Base-by-base conservation (phyloP, 441 rosid genomes). In the Gossypium gossypioides region DNA sequence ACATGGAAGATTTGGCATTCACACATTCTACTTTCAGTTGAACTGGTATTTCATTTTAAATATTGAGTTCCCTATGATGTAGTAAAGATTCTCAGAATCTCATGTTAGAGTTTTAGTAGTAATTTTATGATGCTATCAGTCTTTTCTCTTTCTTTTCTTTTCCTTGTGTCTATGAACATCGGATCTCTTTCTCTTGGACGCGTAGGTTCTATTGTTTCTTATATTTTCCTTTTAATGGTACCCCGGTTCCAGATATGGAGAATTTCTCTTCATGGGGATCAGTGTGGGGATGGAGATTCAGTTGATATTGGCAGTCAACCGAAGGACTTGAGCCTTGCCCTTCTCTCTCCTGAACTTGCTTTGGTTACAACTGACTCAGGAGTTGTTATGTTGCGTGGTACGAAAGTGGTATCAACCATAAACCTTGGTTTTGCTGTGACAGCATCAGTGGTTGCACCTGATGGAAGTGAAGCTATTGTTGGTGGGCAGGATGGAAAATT, bases 401-500 rank as follows among this genome's bases (percentile, higher is more conserved):
- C 86, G 68, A 85, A 86, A 80, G 85, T 89, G 48, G 83, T 89
- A 56, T 90, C 94, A 76, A 89, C 87, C 71, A 73, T 88, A 67
- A 77, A 84, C 81, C 92, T 94, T 65, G 94, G 91, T 57, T 94
- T 92, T 84, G 51, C 82, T 52, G 94, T 87, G 72, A 90, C 97
- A 44, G 91, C 99, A 62, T 86, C 89, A 71, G 91, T 89, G 0
- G 72, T 94, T 70, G 74, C 94, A 75, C 99, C 97, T 68, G 91
- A 92, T 85, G 99, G 97, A 80, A 82, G 71, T 10, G 99, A 94
- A 87, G 97, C 92, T 74, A 81, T 94, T 51, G 75, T 94, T 61
- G 98, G 98, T 9, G 86, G 87, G 37, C 86, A 92, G 75, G 89
- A 92, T 15, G 97, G 99, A 44, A 94, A 90, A 81, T 81, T 94